These are phyloP conservation scores for Eurotiales sp. DNA, from an alignment of 2,329 filamentous ascomycete species.

Conservation along the genomic window DNA sequence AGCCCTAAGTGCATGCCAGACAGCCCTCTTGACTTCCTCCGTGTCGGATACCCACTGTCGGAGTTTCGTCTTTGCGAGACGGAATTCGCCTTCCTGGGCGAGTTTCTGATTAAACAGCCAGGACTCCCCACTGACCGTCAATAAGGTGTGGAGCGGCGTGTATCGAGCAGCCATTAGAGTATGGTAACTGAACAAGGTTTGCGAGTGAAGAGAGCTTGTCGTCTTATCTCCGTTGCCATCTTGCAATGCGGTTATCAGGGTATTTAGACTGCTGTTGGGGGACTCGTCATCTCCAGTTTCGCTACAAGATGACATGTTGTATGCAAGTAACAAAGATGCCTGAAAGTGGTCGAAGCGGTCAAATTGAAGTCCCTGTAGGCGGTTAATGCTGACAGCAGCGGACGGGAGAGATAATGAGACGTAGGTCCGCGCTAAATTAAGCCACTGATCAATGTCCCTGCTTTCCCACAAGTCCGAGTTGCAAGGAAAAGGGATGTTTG, in stretches of 20 bases:
- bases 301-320: slow-evolving; percentile 17
- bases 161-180: slow-evolving; percentile 26
- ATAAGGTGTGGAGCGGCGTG: slow-evolving; percentile 28
- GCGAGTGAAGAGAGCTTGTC: slow-evolving; percentile 10
- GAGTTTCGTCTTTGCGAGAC: slow-evolving; percentile 25
- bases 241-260: slow-evolving; percentile 15
- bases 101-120: slow-evolving; percentile 35
- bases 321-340: slow-evolving; percentile 21
- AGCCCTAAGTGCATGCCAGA: slow-evolving; percentile 31
- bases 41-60: slow-evolving; percentile 27
- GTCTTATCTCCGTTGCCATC: background rate
- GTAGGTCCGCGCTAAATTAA: slow-evolving; percentile 19
- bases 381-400: slow-evolving; percentile 15
- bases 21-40: slow-evolving; percentile 24
- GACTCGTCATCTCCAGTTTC: slow-evolving; percentile 12
- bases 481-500: slow-evolving; percentile 30
- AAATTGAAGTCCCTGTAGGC: slow-evolving; percentile 4
- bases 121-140: slow-evolving; percentile 34
- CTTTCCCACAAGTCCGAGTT: slow-evolving; percentile 30
- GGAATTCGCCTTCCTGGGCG: slow-evolving; percentile 28
- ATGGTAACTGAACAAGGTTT: slow-evolving; percentile 27
- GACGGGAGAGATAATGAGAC: slow-evolving; percentile 17
- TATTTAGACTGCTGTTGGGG: slow-evolving; percentile 9
- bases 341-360: slow-evolving; percentile 22
- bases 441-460: slow-evolving; percentile 25